These are phyloP conservation scores for Verticillium nubilum DNA, from an alignment of 2,329 filamentous ascomycete genomes.

Conservation along the genomic window DNA sequence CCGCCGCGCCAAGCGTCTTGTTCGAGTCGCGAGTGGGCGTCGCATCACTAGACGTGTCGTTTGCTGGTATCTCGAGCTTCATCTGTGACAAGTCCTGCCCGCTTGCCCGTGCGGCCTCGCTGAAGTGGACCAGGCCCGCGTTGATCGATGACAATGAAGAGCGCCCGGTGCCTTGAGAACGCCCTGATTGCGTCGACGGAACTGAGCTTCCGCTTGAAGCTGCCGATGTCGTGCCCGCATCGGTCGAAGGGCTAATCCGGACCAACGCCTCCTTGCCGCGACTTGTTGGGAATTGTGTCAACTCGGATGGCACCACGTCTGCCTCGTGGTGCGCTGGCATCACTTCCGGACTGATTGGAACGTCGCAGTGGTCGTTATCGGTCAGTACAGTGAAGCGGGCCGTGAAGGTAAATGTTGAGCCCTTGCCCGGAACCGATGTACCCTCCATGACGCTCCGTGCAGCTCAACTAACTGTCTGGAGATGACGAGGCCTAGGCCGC, in stretches of 20 bases:
- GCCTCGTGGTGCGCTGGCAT: constrained; percentile 14
- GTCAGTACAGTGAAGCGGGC: constrained; percentile 68
- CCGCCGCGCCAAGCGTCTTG: constrained; percentile 17
- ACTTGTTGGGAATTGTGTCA: neutral
- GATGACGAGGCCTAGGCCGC: constrained; percentile 86
- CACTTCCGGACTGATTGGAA: constrained; percentile 37
- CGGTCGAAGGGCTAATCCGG: constrained; percentile 7
- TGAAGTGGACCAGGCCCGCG: constrained; percentile 53
- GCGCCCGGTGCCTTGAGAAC: constrained; percentile 53
- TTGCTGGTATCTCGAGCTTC: constrained; percentile 56
- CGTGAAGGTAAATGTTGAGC: constrained; percentile 70
- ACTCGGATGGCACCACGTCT: neutral
- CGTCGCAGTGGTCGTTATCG: constrained; percentile 55
- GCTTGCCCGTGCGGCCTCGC: constrained; percentile 60
- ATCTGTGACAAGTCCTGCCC: constrained; percentile 58
- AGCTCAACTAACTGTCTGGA: constrained; percentile 95
- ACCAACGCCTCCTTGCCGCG: constrained; percentile 12
- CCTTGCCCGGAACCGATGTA: constrained; percentile 73
- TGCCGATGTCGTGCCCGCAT: constrained; percentile 33
- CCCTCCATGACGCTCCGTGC: constrained; percentile 86
- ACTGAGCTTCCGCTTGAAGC: constrained; percentile 62
- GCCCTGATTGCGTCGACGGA: constrained; percentile 56
- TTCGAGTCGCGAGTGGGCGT: constrained; percentile 28
- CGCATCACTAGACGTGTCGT: constrained; percentile 34
- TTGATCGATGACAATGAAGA: constrained; percentile 67